phyloP scores from a whole-genome alignment of 2,329 filamentous ascomycete genomes.

The Pseudogymnoascus sp. region DNA sequence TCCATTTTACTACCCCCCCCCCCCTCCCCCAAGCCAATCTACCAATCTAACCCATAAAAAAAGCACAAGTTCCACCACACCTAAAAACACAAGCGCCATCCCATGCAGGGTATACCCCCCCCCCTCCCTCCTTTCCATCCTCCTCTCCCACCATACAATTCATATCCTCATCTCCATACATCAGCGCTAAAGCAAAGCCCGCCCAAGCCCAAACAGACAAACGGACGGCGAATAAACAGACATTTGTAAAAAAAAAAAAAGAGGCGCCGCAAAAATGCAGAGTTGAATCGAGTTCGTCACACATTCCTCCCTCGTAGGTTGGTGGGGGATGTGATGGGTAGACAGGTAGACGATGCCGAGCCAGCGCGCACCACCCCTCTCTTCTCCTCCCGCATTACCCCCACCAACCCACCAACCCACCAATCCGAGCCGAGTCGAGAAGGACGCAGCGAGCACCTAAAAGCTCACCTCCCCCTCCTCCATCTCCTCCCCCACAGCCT shows the following conservation, averaged over 20 bases:
- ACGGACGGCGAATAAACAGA: not conserved
- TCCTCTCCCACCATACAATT: not conserved
- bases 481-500: slow-evolving; percentile 32
- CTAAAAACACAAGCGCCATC: not conserved
- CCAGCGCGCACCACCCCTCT: not conserved
- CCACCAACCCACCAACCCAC: too few relatives aligned
- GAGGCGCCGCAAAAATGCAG: not conserved
- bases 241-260: not conserved
- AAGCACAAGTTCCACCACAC: not conserved
- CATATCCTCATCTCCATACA: not conserved
- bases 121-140: not conserved
- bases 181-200: not conserved
- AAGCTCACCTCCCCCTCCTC: slow-evolving; percentile 4
- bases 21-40: not conserved
- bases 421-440: too few relatives aligned
- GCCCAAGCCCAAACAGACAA: not conserved
- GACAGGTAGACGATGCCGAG: not conserved
- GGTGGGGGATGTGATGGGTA: too few relatives aligned
- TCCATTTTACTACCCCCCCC: not conserved
- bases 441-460: not conserved
- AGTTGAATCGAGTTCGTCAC: not conserved
- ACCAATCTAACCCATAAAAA: not conserved
- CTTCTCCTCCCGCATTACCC: too few relatives aligned
- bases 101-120: not conserved
- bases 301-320: too few relatives aligned